Conservation (phyloP, 2,329 filamentous ascomycete species). For the Pyrenophora tritici-repentis region DNA sequence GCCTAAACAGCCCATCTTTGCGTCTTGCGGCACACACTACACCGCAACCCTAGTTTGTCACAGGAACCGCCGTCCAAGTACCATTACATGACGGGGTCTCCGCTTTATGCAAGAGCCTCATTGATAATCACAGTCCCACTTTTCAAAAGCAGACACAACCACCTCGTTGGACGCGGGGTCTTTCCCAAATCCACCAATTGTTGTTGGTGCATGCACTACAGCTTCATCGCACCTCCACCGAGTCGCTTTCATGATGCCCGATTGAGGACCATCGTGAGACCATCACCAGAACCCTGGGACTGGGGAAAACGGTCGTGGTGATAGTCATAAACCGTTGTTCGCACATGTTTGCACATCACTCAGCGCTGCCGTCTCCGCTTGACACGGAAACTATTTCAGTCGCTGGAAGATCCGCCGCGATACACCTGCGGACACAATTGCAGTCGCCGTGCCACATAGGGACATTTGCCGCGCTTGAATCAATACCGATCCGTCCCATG, state of each 20-base stretch:
- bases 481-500: neutral
- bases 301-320: constrained; percentile 8
- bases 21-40: constrained; percentile 1
- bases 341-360: neutral
- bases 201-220: neutral
- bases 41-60: constrained; percentile 7
- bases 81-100: constrained; percentile 3
- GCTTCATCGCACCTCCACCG: constrained; percentile 1
- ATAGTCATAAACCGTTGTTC: neutral
- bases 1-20: neutral
- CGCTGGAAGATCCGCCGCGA: neutral
- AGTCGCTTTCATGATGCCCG: constrained; percentile 7
- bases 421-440: neutral
- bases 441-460: constrained; percentile 1
- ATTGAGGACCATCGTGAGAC: constrained; percentile 2
- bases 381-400: neutral
- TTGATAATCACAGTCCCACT: constrained; percentile 11
- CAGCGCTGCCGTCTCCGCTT: constrained; percentile 2
- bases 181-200: constrained; percentile 6
- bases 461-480: neutral
- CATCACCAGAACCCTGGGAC: constrained; percentile 10
- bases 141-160: neutral
- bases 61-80: neutral
- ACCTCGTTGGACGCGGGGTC: constrained; percentile 6
- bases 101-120: constrained; percentile 7